Base-by-base conservation (phyloP, 352 stramenopile genomes). In the Phytophthora uliginosa region DNA sequence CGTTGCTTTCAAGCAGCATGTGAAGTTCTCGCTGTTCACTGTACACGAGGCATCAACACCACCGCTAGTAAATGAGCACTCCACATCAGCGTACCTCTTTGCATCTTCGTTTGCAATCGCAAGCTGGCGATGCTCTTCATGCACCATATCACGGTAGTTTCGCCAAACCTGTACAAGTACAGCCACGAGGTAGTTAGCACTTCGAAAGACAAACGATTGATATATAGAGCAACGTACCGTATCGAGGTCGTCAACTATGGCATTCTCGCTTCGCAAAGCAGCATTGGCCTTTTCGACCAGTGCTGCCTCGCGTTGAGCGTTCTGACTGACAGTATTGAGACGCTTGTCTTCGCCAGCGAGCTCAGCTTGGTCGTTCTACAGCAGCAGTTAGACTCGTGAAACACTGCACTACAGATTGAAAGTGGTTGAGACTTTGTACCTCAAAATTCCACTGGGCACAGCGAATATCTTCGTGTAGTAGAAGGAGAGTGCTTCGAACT, bases 361-460 rank as follows among this genome's bases (percentile, higher is more conserved):
- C 36, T 76, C 66, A 33, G 22, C 31, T 66, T 75, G 34, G 28
- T 79, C 58, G 42, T 59, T 63, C 61, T 76, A 17, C 7, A 64
- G n/a, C 48, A 18, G 15, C 42, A 22, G 18, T 50, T 22, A 9
- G 42, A 22, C 9, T 20, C 17, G 15, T 8, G 42, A 42, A 24
- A 4, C 42, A 50, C 17, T 7, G 17, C 17, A 10, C 9, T 59
- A 17, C 42, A n/a, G 48, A 61, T 50, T 59, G 12, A 1, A 42
- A 57, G 4, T 40, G 52, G 26, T 7, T 38, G 24, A 31, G 5
- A 28, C 10, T 6, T 10, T 24, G 56, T 66, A 84, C 77, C 61
- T 81, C 70, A 4, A 74, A 62, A 26, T 66, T 80, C 77, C 77
- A 83, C 52, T 76, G 59, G 26, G 61, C 42, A 47, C 73, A 84